Conservation (phyloP, 2,329 filamentous ascomycete genomes). For the Phoma sp. region DNA sequence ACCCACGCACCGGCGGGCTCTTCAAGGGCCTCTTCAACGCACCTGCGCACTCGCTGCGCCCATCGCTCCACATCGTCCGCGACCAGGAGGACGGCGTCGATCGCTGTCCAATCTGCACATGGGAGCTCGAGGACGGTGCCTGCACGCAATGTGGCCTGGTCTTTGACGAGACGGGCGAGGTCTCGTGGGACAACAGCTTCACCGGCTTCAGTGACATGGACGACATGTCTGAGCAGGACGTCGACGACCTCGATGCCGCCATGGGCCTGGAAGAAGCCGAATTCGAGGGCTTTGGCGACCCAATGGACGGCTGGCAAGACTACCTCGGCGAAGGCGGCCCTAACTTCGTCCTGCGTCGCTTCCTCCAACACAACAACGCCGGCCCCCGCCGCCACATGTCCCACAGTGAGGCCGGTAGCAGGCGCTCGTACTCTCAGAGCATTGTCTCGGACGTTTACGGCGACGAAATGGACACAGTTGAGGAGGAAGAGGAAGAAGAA, state of each 20-base stretch:
- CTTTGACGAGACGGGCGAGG: conserved; percentile 56
- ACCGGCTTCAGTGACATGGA: conserved; percentile 55
- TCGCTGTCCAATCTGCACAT: conserved; percentile 67
- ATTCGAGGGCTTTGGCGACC: conserved; percentile 42
- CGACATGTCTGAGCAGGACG: conserved; percentile 49
- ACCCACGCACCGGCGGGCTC: conserved; percentile 61
- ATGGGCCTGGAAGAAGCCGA: conserved; percentile 51
- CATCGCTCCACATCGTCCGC: conserved; percentile 52
- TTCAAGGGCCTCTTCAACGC: conserved; percentile 67
- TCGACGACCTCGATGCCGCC: conserved; percentile 48
- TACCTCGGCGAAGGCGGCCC: conserved; percentile 37
- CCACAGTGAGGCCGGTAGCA: conserved; percentile 51
- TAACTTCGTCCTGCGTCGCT: conserved; percentile 45
- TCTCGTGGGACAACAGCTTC: conserved; percentile 48
- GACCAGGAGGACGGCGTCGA: conserved; percentile 67
- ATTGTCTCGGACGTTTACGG: conserved; percentile 49
- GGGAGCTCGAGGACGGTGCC: conserved; percentile 67
- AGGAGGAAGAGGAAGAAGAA: conserved; percentile 51
- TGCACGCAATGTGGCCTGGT: conserved; percentile 62
- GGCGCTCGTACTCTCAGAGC: conserved; percentile 50
- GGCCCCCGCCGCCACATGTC: conserved; percentile 44
- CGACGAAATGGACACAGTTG: conserved; percentile 52
- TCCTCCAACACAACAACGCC: conserved; percentile 33
- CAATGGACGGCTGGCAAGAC: conserved; percentile 40
- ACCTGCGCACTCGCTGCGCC: conserved; percentile 25